phyloP scores from a whole-genome alignment of 1,139 yeast genomes.

The Yamadazyma diospyri region DNA sequence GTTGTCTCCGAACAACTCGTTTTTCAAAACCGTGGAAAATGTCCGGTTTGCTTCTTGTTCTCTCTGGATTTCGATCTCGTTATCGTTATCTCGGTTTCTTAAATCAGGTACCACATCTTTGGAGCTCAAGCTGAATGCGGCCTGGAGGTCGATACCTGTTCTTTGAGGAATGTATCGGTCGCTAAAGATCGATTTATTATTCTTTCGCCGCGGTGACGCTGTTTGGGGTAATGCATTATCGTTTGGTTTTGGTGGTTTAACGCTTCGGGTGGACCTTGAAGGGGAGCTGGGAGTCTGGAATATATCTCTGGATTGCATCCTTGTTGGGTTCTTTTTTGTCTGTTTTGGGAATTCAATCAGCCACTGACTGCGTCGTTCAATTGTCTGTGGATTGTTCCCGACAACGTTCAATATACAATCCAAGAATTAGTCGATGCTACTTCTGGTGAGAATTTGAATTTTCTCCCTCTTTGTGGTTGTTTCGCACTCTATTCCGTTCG shows the following conservation, averaged over 20 bases:
- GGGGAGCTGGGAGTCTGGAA: conserved; percentile 42
- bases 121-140: conserved; percentile 70
- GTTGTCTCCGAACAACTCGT: conserved; percentile 88
- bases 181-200: conserved; percentile 52
- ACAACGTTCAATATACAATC: too few species aligned
- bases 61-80: conserved; percentile 63
- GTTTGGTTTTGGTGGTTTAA: conserved; percentile 31
- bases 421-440: too few species aligned
- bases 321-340: neutral
- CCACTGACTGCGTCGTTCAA: neutral
- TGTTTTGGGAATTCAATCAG: neutral
- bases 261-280: conserved; percentile 33
- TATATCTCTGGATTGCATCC: conserved; percentile 14
- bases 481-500: too few species aligned
- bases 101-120: conserved; percentile 42
- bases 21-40: conserved; percentile 78
- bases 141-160: conserved; percentile 81
- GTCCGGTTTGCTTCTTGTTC: conserved; percentile 85
- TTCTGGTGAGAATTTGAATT: too few species aligned
- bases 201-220: conserved; percentile 37
- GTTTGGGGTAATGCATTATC: conserved; percentile 26
- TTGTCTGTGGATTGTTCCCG: too few species aligned
- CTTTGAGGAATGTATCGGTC: conserved; percentile 88
- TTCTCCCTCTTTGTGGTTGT: too few species aligned
- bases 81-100: conserved; percentile 35